Percentiles rank a stretch among this genome's conserved stretches.
Evolutionary conservation across 176 grass and related monocot species (phyloP).

Genomic region (Musa schizocarpa): DNA sequence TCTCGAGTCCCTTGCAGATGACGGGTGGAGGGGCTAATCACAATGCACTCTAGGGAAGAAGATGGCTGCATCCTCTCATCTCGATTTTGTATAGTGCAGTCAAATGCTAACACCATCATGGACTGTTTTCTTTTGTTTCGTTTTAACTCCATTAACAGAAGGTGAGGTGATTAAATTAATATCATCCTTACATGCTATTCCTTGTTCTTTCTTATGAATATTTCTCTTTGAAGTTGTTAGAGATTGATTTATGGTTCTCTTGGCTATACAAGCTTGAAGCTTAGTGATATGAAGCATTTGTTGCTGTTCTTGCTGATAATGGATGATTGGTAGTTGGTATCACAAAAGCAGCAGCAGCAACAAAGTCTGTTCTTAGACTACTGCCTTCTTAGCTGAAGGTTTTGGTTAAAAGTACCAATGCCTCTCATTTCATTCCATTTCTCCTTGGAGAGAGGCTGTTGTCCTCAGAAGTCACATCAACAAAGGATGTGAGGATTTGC

Average conservation of each 20-base stretch:
- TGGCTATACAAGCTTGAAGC: neutral
- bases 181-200: constrained; percentile 2
- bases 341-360: too few species aligned
- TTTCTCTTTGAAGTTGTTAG: neutral
- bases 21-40: neutral
- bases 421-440: too few species aligned
- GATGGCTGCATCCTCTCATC: constrained; percentile 6
- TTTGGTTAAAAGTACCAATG: neutral
- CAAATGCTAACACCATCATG: constrained; percentile 11
- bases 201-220: neutral
- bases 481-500: neutral
- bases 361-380: too few species aligned
- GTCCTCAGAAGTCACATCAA: neutral
- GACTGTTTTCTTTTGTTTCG: constrained; percentile 8
- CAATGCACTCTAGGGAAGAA: constrained; percentile 1
- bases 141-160: neutral
- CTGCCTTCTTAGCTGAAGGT: too few species aligned
- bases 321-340: too few species aligned
- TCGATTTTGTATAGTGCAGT: constrained; percentile 17
- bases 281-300: too few species aligned
- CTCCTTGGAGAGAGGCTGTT: too few species aligned
- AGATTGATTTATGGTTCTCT: neutral
- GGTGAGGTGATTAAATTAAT: constrained; percentile 10
- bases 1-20: too few species aligned
- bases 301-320: too few species aligned